These are phyloP conservation scores for Trypethelium eluteriae DNA, from an alignment of 495 filamentous ascomycete species.

Conservation along the genomic window DNA sequence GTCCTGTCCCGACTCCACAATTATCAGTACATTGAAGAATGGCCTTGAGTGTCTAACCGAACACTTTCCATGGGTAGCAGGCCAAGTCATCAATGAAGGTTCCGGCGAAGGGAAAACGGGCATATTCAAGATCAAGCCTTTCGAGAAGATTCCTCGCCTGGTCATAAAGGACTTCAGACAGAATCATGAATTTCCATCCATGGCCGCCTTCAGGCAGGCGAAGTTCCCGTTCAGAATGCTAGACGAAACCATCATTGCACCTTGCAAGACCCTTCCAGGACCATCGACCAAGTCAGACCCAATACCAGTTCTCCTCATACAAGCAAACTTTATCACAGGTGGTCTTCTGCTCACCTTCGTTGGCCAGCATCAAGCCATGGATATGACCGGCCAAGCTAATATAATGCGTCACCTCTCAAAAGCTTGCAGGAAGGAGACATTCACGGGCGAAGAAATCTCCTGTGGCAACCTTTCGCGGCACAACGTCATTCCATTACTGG, in stretches of 20 bases:
- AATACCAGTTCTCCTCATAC: conserved; percentile 44
- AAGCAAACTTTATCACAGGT: conserved; percentile 46
- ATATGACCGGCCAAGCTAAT: conserved; percentile 46
- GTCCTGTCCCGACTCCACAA: conserved; percentile 24
- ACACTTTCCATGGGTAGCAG: conserved; percentile 49
- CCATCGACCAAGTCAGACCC: conserved; percentile 16
- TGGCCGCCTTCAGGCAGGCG: conserved; percentile 37
- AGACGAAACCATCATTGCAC: conserved; percentile 43
- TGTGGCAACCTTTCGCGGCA: conserved; percentile 41
- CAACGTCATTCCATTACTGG: conserved; percentile 40
- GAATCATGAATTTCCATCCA: conserved; percentile 36
- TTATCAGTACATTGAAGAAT: conserved; percentile 32
- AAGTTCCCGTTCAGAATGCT: conserved; percentile 49
- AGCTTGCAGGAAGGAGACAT: conserved; percentile 42
- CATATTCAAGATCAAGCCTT: conserved; percentile 39
- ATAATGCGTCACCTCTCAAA: conserved; percentile 48
- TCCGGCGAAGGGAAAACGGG: conserved; percentile 34
- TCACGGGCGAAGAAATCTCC: conserved; percentile 41
- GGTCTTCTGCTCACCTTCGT: conserved; percentile 45
- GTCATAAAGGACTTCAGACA: conserved; percentile 40
- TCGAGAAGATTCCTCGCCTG: conserved; percentile 33
- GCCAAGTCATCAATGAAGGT: conserved; percentile 44
- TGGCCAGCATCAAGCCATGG: conserved; percentile 46
- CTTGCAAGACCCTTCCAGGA: conserved; percentile 40
- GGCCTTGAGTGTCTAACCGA: conserved; percentile 37